Conservation (phyloP, 2,329 filamentous ascomycete species). For the Xylaria multiplex region DNA sequence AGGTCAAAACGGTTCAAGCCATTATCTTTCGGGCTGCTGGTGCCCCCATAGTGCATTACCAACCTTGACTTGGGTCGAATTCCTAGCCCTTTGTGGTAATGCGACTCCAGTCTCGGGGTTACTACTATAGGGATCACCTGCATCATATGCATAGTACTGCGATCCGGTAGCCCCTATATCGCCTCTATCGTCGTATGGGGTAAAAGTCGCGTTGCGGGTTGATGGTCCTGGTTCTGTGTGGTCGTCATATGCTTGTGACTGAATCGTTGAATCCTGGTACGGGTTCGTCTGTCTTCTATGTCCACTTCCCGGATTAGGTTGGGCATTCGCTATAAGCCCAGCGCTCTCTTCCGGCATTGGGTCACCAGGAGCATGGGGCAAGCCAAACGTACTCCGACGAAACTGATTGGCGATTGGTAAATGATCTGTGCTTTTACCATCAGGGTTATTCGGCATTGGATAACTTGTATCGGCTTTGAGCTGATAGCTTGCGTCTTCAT, state of each 20-base stretch:
- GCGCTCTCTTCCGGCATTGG: slow-evolving; percentile 53
- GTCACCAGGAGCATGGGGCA: slow-evolving; percentile 37
- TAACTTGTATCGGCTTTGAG: slow-evolving; percentile 55
- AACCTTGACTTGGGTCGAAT: slow-evolving; percentile 29
- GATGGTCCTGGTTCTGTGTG: slow-evolving; percentile 9
- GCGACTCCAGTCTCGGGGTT: slow-evolving; percentile 1
- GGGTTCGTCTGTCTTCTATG: slow-evolving; percentile 35
- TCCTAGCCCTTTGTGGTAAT: slow-evolving; percentile 21
- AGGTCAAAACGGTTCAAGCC: background rate
- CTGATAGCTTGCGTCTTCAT: slow-evolving; percentile 62
- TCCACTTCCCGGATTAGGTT: slow-evolving; percentile 44
- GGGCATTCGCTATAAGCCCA: slow-evolving; percentile 57
- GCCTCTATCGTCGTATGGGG: slow-evolving; percentile 42
- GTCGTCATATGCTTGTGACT: slow-evolving; percentile 32
- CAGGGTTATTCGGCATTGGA: slow-evolving; percentile 45
- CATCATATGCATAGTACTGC: slow-evolving; percentile 37
- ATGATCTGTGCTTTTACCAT: slow-evolving; percentile 52
- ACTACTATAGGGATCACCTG: slow-evolving; percentile 31
- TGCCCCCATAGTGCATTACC: slow-evolving; percentile 38
- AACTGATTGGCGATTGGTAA: slow-evolving; percentile 54
- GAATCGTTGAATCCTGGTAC: slow-evolving; percentile 38
- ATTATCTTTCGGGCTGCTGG: slow-evolving; percentile 13
- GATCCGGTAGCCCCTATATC: slow-evolving; percentile 40
- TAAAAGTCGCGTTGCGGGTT: slow-evolving; percentile 23
- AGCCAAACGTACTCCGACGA: slow-evolving; percentile 49